phyloP scores from a whole-genome alignment of 805 yeast species.

The Isabelozyma gotoi region DNA sequence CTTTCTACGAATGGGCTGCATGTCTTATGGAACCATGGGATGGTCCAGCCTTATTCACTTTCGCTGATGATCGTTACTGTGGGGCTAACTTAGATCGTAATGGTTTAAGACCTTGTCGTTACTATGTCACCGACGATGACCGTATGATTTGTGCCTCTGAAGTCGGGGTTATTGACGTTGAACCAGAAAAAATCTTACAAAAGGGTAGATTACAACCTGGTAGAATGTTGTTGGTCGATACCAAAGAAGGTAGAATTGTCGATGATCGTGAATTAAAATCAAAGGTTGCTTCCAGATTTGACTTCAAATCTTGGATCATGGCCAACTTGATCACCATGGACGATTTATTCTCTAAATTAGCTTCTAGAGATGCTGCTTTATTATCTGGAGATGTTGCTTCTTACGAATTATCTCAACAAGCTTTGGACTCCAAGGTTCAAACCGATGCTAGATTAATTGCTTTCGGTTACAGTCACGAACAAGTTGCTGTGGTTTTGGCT shows the following conservation, averaged over 20 bases:
- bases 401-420: conserved; percentile 1
- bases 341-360: conserved; percentile 65
- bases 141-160: conserved; percentile 97
- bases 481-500: conserved; percentile 73
- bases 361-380: conserved; percentile 30
- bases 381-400: conserved; percentile 29
- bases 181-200: conserved; percentile 74
- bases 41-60: conserved; percentile 96
- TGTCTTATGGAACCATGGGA: conserved; percentile 99
- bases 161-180: conserved; percentile 94
- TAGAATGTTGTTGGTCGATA: conserved; percentile 91
- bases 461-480: conserved; percentile 94
- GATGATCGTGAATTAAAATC: conserved; percentile 88
- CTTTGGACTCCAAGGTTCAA: conserved; percentile 43
- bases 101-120: conserved; percentile 97
- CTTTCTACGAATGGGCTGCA: conserved; percentile 99
- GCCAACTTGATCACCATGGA: conserved; percentile 84
- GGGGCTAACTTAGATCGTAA: conserved; percentile 98
- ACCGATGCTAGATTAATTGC: conserved; percentile 82
- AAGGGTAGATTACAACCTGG: conserved; percentile 97
- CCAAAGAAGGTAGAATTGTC: conserved; percentile 87
- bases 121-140: conserved; percentile 91
- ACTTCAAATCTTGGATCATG: conserved; percentile 90
- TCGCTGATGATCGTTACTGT: conserved; percentile 96
- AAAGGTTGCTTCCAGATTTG: conserved; percentile 76